Conservation (phyloP, 768 basidiomycete genomes). For the Suillus brevipes region DNA sequence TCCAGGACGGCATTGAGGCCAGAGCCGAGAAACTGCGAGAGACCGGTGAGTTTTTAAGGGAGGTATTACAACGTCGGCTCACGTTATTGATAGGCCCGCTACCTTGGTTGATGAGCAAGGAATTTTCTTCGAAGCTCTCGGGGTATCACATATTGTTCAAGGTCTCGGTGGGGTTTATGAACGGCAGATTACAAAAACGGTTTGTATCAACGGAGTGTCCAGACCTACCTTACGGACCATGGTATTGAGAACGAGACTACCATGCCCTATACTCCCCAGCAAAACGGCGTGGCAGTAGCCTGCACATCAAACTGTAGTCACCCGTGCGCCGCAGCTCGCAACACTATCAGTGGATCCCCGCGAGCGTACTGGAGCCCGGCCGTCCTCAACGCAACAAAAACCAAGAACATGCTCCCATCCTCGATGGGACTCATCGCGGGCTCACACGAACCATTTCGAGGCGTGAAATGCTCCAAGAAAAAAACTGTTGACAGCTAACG, state of each 20-base stretch:
- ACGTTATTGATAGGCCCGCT: background rate
- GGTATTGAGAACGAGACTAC: slow-evolving; percentile 13
- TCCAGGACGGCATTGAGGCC: background rate
- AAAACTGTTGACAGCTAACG: no score
- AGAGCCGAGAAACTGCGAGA: background rate
- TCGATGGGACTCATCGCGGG: no score
- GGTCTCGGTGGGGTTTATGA: background rate
- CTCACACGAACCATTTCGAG: no score
- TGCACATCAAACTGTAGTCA: slow-evolving; percentile 27
- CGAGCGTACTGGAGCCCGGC: slow-evolving; percentile 24
- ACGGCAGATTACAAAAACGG: no score
- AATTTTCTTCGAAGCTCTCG: background rate
- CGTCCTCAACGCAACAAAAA: slow-evolving; percentile 9
- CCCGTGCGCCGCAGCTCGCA: slow-evolving; percentile 27
- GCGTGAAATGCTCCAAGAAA: no score
- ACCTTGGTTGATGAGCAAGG: background rate
- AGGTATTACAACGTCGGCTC: background rate
- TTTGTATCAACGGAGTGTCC: no score
- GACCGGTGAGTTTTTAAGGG: background rate
- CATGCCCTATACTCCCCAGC: slow-evolving; percentile 22
- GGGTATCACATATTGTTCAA: background rate
- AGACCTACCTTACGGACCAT: background rate
- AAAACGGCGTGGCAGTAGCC: slow-evolving; percentile 32
- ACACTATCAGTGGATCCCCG: slow-evolving; percentile 17
- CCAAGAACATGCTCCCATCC: slow-evolving; percentile 5